These are phyloP conservation scores for Clitopilus hobsonii DNA, from an alignment of 768 basidiomycete genomes.

Conservation along the genomic window DNA sequence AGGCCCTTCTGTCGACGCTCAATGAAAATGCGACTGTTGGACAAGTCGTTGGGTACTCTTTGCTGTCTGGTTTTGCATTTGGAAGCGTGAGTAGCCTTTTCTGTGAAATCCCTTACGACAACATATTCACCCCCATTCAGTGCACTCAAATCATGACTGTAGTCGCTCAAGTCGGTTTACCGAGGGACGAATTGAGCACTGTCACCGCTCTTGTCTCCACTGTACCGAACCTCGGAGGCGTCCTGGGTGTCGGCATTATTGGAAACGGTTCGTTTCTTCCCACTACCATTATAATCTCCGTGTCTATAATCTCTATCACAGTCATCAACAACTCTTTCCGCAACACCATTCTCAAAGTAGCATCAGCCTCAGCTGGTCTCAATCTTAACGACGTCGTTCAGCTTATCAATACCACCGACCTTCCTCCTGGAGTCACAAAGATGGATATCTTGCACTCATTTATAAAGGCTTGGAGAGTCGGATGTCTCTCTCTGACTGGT, in stretches of 20 bases:
- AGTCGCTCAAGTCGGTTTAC: constrained; percentile 19
- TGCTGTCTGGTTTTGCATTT: constrained; percentile 18
- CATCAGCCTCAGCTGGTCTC: constrained; percentile 8
- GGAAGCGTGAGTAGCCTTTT: constrained; percentile 14
- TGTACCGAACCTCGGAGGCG: constrained; percentile 16
- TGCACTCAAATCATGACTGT: constrained; percentile 6
- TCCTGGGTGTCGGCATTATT: constrained; percentile 20
- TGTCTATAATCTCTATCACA: constrained; percentile 1
- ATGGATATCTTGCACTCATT: constrained; percentile 12
- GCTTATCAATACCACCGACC: constrained; percentile 5
- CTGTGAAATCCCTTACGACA: not conserved
- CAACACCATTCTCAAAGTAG: constrained; percentile 1
- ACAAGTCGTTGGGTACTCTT: constrained; percentile 16
- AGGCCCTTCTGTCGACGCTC: constrained; percentile 20
- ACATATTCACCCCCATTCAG: not conserved
- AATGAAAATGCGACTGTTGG: constrained; percentile 16
- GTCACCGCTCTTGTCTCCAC: constrained; percentile 18
- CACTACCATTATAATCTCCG: not conserved
- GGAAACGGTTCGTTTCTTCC: constrained; percentile 17
- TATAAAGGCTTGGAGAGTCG: constrained; percentile 15
- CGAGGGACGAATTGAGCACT: constrained; percentile 16
- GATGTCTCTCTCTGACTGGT: constrained; percentile 14
- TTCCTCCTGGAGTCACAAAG: constrained; percentile 7
- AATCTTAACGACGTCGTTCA: constrained; percentile 16
- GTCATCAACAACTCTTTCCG: constrained; percentile 20